Evolutionary conservation across 169 alveolate species (phyloP).

Genomic region (Neospora caninum): DNA sequence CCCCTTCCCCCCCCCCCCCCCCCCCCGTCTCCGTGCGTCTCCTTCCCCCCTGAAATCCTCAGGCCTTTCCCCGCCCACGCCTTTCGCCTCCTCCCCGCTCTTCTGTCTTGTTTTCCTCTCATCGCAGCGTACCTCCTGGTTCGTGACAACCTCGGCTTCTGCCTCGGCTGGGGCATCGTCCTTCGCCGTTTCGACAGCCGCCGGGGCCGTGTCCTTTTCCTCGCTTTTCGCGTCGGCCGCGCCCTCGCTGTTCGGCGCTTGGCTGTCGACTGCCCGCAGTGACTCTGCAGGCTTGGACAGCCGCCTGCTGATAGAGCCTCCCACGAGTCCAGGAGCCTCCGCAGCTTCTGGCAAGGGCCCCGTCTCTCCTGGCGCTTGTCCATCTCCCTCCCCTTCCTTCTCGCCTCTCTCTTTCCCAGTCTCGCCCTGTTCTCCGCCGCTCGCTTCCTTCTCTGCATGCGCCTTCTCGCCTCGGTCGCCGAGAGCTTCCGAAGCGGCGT

Average conservation of each 20-base stretch:
- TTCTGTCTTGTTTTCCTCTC: neutral
- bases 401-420: neutral
- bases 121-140: neutral
- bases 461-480: neutral
- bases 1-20: no score
- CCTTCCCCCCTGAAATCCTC: no score
- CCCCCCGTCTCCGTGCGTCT: no score
- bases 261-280: neutral
- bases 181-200: no score
- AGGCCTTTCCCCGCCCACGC: no score
- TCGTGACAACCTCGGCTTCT: neutral
- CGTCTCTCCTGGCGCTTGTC: neutral
- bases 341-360: neutral
- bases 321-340: constrained; percentile 36
- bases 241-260: neutral
- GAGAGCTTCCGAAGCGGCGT: neutral
- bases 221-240: neutral
- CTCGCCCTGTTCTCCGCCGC: neutral
- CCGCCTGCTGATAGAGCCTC: neutral
- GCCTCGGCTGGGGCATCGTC: neutral
- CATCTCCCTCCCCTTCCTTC: neutral
- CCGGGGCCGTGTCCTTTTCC: neutral
- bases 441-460: neutral
- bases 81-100: no score
- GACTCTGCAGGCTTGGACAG: constrained; percentile 26